phyloP scores from a whole-genome alignment of 352 stramenopile species.

The Pythium dissotocum region DNA sequence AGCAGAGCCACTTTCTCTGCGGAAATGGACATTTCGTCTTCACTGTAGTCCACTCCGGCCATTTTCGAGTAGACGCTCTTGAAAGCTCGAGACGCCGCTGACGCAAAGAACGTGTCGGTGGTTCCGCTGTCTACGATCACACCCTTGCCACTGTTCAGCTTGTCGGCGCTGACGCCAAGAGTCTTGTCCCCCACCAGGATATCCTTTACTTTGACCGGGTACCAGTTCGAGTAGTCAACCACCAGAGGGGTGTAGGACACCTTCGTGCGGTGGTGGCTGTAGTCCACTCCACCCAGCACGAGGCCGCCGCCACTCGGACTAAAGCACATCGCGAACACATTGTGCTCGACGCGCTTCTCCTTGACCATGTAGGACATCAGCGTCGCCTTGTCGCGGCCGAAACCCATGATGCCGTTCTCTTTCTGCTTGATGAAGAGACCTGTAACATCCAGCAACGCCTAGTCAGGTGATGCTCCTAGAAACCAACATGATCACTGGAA shows the following conservation, averaged over 20 bases:
- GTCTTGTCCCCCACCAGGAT: conserved; percentile 59
- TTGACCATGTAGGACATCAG: conserved; percentile 73
- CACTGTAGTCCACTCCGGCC: conserved; percentile 55
- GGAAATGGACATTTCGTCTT: conserved; percentile 54
- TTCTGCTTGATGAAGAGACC: conserved; percentile 84
- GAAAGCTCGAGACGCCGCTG: conserved; percentile 51
- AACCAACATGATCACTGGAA: not conserved
- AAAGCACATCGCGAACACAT: conserved; percentile 87
- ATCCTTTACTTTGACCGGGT: conserved; percentile 82
- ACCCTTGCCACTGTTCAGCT: conserved; percentile 69
- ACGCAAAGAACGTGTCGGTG: conserved; percentile 83
- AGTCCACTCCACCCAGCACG: conserved; percentile 80
- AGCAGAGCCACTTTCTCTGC: conserved; percentile 41
- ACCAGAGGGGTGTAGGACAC: conserved; percentile 72
- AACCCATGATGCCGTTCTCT: conserved; percentile 90
- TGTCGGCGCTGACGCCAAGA: conserved; percentile 38
- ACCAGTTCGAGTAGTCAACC: conserved; percentile 53
- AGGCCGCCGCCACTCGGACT: conserved; percentile 60
- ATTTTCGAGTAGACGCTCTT: conserved; percentile 46
- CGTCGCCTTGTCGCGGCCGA: conserved; percentile 64
- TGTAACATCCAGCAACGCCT: not conserved
- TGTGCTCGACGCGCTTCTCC: conserved; percentile 48
- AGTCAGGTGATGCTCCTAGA: too few relatives aligned
- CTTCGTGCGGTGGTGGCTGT: conserved; percentile 62
- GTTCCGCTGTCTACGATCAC: conserved; percentile 87